Conservation (phyloP, 495 filamentous ascomycete genomes). For the Penicillium canescens region DNA sequence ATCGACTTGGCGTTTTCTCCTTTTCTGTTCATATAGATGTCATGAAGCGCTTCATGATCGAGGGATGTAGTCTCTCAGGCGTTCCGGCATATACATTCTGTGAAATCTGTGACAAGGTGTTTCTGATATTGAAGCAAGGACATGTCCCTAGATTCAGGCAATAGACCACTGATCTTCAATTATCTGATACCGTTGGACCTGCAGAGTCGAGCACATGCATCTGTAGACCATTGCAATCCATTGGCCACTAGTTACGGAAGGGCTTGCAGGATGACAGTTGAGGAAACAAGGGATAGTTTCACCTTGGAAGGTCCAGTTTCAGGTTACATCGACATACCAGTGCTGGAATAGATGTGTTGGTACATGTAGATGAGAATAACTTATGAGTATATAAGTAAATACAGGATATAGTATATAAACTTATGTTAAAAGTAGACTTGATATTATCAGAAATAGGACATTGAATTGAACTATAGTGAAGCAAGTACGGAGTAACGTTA, state of each 20-base stretch:
- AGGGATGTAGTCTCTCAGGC: not conserved
- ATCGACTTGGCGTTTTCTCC: conserved; percentile 11
- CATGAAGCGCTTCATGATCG: conserved; percentile 15
- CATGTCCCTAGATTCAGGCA: conserved; percentile 6
- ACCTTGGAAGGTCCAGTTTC: not conserved
- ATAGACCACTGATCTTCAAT: not conserved
- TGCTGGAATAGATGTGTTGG: too few species aligned
- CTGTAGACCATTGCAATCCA: not conserved
- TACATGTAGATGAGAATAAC: too few species aligned
- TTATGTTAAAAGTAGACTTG: too few species aligned
- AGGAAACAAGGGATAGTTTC: conserved; percentile 1
- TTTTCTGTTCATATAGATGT: conserved; percentile 13
- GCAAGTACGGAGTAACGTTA: too few species aligned
- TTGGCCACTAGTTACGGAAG: not conserved
- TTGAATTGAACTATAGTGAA: too few species aligned
- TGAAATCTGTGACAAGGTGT: conserved; percentile 7
- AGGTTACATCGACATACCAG: conserved; percentile 7
- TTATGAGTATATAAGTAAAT: too few species aligned
- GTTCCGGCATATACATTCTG: not conserved
- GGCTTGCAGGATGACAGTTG: not conserved
- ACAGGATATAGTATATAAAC: too few species aligned
- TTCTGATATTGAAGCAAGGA: conserved; percentile 9
- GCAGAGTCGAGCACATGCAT: conserved; percentile 5
- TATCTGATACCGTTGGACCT: conserved; percentile 4
- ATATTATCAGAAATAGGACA: too few species aligned